phyloP scores from a whole-genome alignment of 805 yeast species.

The Myxozyma melibiosi region DNA sequence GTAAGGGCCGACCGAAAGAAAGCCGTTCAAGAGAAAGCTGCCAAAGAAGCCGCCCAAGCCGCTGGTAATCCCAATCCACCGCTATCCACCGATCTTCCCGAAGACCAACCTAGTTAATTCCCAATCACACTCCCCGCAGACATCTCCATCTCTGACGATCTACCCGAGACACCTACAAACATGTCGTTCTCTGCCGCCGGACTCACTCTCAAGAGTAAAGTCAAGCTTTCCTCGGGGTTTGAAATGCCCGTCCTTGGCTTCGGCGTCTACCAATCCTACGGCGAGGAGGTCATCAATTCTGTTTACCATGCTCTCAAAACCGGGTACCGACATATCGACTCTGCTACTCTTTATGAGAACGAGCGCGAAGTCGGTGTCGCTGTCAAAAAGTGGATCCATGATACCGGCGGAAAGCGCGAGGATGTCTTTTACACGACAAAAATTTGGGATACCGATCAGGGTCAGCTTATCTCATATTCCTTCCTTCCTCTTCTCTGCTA shows the following conservation, averaged over 20 bases:
- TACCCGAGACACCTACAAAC: no score
- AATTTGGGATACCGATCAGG: constrained; percentile 40
- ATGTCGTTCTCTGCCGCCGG: constrained; percentile 11
- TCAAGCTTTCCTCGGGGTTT: constrained; percentile 52
- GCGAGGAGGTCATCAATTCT: constrained; percentile 63
- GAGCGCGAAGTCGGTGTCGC: constrained; percentile 71
- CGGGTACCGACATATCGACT: constrained; percentile 79
- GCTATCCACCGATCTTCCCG: neutral
- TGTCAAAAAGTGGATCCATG: constrained; percentile 45
- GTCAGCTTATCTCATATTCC: neutral
- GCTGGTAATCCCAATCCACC: neutral
- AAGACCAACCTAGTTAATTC: no score
- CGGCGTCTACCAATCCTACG: constrained; percentile 80
- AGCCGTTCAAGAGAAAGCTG: neutral
- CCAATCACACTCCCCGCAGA: no score
- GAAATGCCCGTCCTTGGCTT: constrained; percentile 77
- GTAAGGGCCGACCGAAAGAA: neutral
- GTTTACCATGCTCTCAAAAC: constrained; percentile 75
- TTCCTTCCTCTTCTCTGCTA: constrained; percentile 36
- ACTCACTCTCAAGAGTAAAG: constrained; percentile 10
- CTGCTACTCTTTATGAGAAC: constrained; percentile 70
- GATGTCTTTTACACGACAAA: constrained; percentile 44
- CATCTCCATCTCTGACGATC: no score
- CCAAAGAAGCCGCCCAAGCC: neutral
- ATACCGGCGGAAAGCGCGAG: constrained; percentile 44